Base-by-base conservation (phyloP, 495 filamentous ascomycete genomes). In the Hyaloscypha hepaticicola region DNA sequence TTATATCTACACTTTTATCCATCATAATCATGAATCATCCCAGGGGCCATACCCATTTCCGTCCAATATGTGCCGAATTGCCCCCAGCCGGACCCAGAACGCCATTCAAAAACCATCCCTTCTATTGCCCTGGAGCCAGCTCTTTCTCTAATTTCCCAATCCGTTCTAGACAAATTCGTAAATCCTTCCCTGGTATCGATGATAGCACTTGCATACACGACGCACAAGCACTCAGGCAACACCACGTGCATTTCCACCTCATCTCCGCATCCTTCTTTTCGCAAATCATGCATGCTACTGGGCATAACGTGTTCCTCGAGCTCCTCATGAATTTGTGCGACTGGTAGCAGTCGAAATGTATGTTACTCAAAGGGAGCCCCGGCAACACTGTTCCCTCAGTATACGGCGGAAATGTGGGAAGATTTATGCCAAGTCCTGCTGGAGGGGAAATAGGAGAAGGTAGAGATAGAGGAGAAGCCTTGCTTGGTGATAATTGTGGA, bases 401-500 rank as follows among this genome's bases (percentile, higher is more conserved):
- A 9, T n/a, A 55, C n/a, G 58, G 28, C 8, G 62, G 55, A 14
- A 58, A 22, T 19, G 45, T 50, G n/a, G 67, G 67, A 49, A 69
- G 66, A 33, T 62, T 24, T 33, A 61, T 61, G 27, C 16, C 26
- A 34, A 50, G 27, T 14, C 27, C 49, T 22, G 41, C n/a, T 31
- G 27, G 34, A 25, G 50, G 50, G 14, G 50, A 53, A 12, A 27
- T 5, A 8, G 58, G 63, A n/a, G 53, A 57, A 29, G 34, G 56
- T 16, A 55, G 57, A 21, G 34, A 25, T 5, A 49, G 45, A 38
- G 61, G 65, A 59, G 65, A 64, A n/a, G 53, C 61, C 24, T 55
- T 60, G 64, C 33, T 38, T 29, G 90, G 90, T 7, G 92, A 90
- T 0, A 90, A 91, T 1, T 89, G 90, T 2, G 81, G 78, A 27